Conservation (phyloP, 1,284 basidiomycete species). For the Malassezia vespertilionis region DNA sequence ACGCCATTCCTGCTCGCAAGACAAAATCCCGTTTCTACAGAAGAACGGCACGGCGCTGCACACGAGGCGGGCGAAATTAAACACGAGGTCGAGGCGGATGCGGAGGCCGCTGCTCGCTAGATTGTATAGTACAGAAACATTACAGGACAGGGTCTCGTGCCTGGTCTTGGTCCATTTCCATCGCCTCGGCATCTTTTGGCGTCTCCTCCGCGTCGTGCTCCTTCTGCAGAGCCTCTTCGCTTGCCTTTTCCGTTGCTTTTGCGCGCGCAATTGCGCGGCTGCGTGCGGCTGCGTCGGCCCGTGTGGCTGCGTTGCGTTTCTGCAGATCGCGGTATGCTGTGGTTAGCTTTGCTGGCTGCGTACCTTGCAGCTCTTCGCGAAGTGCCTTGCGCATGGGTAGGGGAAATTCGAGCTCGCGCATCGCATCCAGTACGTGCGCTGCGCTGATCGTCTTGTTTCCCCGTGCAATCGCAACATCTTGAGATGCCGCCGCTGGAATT, state of each 20-base stretch:
- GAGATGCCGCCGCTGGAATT: slow-evolving; percentile 15
- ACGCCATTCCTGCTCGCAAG: slow-evolving; percentile 11
- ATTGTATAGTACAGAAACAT: no score
- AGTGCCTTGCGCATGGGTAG: slow-evolving; percentile 15
- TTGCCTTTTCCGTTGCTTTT: neutral
- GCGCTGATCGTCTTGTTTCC: slow-evolving; percentile 21
- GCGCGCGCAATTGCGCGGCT: slow-evolving; percentile 7
- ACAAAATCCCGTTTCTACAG: neutral
- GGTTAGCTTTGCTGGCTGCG: neutral
- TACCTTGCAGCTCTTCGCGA: slow-evolving; percentile 13
- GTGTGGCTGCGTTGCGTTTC: slow-evolving; percentile 7
- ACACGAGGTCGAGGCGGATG: neutral
- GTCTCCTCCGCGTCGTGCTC: neutral
- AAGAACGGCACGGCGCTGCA: no score
- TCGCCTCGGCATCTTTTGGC: neutral
- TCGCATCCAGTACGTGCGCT: slow-evolving; percentile 14
- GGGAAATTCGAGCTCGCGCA: slow-evolving; percentile 21
- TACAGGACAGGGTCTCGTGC: neutral
- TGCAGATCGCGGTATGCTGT: slow-evolving; percentile 12
- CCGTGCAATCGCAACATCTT: slow-evolving; percentile 17
- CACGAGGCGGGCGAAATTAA: neutral
- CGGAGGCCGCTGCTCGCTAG: neutral
- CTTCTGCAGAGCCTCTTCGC: neutral
- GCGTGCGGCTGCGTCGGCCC: slow-evolving; percentile 8
- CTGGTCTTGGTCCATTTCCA: neutral